Conservation (phyloP, 495 filamentous ascomycete genomes). For the Platismatia glauca region DNA sequence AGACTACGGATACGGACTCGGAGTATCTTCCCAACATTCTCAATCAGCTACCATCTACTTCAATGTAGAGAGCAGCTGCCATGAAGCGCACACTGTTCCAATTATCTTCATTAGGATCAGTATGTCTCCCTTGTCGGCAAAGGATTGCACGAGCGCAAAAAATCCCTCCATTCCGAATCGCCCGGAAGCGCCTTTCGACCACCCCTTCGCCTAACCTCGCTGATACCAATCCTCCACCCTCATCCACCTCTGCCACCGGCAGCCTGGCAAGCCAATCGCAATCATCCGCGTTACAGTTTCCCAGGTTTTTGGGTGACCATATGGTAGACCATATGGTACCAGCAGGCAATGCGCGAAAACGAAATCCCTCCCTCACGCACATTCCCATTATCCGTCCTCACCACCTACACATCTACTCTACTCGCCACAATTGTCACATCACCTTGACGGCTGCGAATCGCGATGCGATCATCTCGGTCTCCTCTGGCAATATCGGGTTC, state of each 20-base stretch:
- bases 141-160: neutral
- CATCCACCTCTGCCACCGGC: neutral
- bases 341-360: neutral
- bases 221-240: constrained; percentile 8
- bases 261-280: neutral
- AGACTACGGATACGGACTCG: too few species aligned
- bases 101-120: constrained; percentile 7
- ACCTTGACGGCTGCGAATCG: constrained; percentile 77
- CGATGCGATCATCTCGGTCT: constrained; percentile 62
- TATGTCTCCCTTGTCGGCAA: constrained; percentile 11
- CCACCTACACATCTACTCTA: constrained; percentile 77
- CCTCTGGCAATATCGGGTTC: constrained; percentile 78
- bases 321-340: neutral
- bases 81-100: constrained; percentile 13
- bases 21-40: too few species aligned
- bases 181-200: constrained; percentile 3
- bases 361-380: constrained; percentile 25
- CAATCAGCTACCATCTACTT: neutral
- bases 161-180: neutral
- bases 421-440: constrained; percentile 90
- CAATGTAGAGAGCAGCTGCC: neutral
- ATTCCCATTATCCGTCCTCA: constrained; percentile 46
- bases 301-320: too few species aligned
- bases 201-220: constrained; percentile 5
- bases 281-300: neutral